Percentiles rank a stretch among this genome's conserved stretches.
Conservation (phyloP, 371 early-diverging fungal genomes). For the Mucor piriformis region DNA sequence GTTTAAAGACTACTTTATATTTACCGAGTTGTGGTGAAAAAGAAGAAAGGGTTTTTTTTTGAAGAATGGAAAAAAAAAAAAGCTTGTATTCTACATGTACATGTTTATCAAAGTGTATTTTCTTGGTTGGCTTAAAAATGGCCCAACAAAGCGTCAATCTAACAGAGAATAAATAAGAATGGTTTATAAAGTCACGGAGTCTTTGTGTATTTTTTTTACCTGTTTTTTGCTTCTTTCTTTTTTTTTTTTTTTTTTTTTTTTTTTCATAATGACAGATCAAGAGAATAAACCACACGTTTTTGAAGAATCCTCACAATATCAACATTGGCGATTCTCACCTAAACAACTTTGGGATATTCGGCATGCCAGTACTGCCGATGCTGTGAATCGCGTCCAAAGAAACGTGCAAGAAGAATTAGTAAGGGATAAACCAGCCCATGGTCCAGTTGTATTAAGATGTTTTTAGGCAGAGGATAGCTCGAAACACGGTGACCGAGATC, state of each 20-base stretch:
- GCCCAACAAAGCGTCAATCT: too few relatives aligned
- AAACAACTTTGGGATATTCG: conserved; percentile 63
- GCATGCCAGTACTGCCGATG: conserved; percentile 56
- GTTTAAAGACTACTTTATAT: background rate
- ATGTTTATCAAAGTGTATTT: too few relatives aligned
- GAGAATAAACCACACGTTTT: conserved; percentile 32
- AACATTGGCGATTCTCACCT: conserved; percentile 75
- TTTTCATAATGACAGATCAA: conserved; percentile 12
- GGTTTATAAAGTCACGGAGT: too few relatives aligned
- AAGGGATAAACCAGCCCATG: background rate
- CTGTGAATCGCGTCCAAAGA: conserved; percentile 58
- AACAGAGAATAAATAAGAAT: too few relatives aligned
- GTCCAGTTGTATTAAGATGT: too few relatives aligned
- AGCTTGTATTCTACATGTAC: too few relatives aligned
- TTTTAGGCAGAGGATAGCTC: background rate
- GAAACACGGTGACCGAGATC: conserved; percentile 6
- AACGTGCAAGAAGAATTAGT: conserved; percentile 60
- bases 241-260: background rate
- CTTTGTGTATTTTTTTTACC: too few relatives aligned
- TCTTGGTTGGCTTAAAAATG: too few relatives aligned
- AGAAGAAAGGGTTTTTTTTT: background rate
- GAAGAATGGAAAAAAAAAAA: too few relatives aligned
- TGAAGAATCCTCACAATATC: conserved; percentile 68
- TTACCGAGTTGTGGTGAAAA: conserved; percentile 16
- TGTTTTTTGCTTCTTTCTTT: background rate